These are phyloP conservation scores for Myrica gale DNA, from an alignment of 306 rosid species.

Conservation along the genomic window DNA sequence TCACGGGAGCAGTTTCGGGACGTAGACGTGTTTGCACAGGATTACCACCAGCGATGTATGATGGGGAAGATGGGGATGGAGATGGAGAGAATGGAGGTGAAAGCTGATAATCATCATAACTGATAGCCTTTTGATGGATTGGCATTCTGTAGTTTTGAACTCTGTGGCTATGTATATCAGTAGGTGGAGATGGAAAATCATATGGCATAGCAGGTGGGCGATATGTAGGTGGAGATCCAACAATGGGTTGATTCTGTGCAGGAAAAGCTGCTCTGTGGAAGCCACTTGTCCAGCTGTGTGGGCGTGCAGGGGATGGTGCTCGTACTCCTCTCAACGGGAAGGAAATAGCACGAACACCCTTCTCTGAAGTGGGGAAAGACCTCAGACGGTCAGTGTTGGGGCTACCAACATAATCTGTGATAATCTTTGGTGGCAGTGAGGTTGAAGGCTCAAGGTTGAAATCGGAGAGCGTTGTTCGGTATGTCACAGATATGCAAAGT, in stretches of 20 bases:
- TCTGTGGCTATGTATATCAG: constrained; percentile 45
- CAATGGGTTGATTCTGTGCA: constrained; percentile 43
- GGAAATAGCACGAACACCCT: constrained; percentile 56
- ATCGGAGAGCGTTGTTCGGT: constrained; percentile 54
- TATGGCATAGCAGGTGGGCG: constrained; percentile 48
- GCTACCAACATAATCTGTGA: constrained; percentile 83
- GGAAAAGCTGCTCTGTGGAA: constrained; percentile 55
- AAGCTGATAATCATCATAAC: constrained; percentile 69
- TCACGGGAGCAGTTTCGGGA: constrained; percentile 77
- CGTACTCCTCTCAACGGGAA: constrained; percentile 48
- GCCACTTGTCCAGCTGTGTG: constrained; percentile 79
- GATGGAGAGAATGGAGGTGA: constrained; percentile 87
- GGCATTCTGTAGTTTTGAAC: constrained; percentile 40
- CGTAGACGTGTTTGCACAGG: constrained; percentile 49
- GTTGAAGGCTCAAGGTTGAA: constrained; percentile 65
- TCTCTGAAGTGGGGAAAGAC: constrained; percentile 52
- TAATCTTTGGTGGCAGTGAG: constrained; percentile 60
- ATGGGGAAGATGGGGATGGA: constrained; percentile 73
- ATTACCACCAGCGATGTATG: constrained; percentile 39
- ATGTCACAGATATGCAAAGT: constrained; percentile 63
- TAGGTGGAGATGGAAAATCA: constrained; percentile 61
- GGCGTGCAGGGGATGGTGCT: constrained; percentile 54
- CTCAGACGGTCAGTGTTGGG: constrained; percentile 73
- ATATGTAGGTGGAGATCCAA: constrained; percentile 64
- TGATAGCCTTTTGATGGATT: constrained; percentile 41